These are phyloP conservation scores for Plenodomus biglobosus DNA, from an alignment of 2,329 filamentous ascomycete species.

Conservation along the genomic window DNA sequence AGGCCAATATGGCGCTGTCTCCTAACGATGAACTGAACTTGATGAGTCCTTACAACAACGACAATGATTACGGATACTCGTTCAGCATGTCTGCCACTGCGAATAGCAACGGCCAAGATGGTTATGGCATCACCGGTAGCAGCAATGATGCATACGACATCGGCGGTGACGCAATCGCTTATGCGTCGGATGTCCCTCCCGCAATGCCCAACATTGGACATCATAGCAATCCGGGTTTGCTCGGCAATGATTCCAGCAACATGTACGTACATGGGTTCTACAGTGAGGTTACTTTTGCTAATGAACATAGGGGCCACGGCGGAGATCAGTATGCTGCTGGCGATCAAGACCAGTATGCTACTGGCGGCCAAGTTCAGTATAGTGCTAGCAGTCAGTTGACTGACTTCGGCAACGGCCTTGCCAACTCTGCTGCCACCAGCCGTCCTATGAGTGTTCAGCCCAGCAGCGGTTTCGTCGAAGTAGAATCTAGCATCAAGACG, in stretches of 20 bases:
- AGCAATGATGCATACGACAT: too few relatives aligned
- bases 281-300: neutral
- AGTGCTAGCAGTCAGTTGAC: too few relatives aligned
- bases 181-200: too few relatives aligned
- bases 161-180: too few relatives aligned
- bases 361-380: too few relatives aligned
- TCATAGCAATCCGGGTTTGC: too few relatives aligned
- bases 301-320: too few relatives aligned
- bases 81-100: too few relatives aligned
- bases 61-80: neutral
- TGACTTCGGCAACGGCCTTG: too few relatives aligned
- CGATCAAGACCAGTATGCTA: too few relatives aligned
- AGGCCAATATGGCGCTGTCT: constrained; percentile 10
- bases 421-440: neutral
- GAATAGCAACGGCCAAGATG: too few relatives aligned
- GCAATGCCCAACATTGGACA: neutral
- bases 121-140: neutral
- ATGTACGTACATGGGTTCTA: neutral
- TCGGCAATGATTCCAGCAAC: neutral
- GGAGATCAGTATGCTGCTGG: too few relatives aligned
- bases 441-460: neutral
- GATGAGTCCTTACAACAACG: neutral
- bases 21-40: constrained; percentile 17
- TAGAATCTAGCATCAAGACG: neutral
- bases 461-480: neutral